These are phyloP conservation scores for Lichtheimia ornata DNA, from an alignment of 371 early-diverging fungal species.

Conservation along the genomic window DNA sequence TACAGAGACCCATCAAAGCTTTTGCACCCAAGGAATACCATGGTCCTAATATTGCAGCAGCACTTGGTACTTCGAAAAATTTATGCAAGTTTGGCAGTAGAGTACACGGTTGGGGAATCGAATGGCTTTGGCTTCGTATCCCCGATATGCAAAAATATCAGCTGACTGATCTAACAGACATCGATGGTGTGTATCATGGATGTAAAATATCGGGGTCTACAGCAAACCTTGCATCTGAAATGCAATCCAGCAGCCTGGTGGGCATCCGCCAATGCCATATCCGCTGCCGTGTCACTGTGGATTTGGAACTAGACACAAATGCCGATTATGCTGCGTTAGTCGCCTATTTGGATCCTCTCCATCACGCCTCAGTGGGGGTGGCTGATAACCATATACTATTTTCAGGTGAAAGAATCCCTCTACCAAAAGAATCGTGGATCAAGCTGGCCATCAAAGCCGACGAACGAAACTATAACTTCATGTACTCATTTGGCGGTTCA, in stretches of 20 bases:
- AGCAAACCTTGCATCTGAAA: too few relatives aligned
- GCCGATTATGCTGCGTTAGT: slow-evolving; percentile 9
- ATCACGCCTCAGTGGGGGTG: slow-evolving; percentile 1
- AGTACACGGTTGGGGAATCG: background rate
- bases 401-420: too few relatives aligned
- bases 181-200: too few relatives aligned
- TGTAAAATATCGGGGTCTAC: too few relatives aligned
- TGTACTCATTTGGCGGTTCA: background rate
- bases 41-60: background rate
- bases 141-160: slow-evolving; percentile 13
- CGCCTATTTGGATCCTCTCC: slow-evolving; percentile 8
- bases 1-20: slow-evolving; percentile 14
- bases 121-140: slow-evolving; percentile 21
- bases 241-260: slow-evolving; percentile 9
- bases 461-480: slow-evolving; percentile 6
- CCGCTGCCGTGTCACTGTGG: slow-evolving; percentile 10
- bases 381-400: too few relatives aligned
- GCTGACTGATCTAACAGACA: background rate
- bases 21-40: background rate
- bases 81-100: background rate
- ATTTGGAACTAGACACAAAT: background rate
- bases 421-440: background rate
- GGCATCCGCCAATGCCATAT: slow-evolving; percentile 20
- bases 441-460: slow-evolving; percentile 10
- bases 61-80: background rate